Base-by-base conservation (phyloP, 768 basidiomycete species). In the Hericium alpestre region DNA sequence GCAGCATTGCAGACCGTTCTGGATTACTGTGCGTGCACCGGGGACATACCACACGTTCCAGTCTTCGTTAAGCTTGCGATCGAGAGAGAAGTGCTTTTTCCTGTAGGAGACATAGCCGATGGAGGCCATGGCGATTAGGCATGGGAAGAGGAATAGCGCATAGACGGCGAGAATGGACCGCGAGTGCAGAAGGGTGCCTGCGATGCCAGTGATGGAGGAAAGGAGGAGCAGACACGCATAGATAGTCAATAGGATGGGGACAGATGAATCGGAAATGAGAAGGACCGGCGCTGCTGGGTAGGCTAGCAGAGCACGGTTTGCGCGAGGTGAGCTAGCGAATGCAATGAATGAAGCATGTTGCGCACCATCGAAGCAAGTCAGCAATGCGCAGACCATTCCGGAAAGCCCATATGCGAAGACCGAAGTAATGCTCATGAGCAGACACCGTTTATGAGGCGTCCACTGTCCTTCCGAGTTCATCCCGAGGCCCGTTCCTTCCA, bases 91-190 rank as follows among this genome's bases (percentile, higher is more conserved):
- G 0, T 77, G 71, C 51, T 72, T 25, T 72, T 38, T 78, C 61
- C 82, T 81, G 70, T 86, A 87, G 18, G 78, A 70, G n/a, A 74
- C 72, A 64, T 87, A 87, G 32, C 83, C 84, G 56, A 86, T 73
- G 5, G 79, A 74, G 59, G 82, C 74, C 54, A 87, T 65, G 4
- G 80, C n/a, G n/a, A n/a, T n/a, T n/a, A n/a, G n/a, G n/a, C n/a
- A n/a, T n/a, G 85, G 83, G 81, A 83, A 86, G 51, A 89, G 76
- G 15, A 88, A 75, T 50, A 88, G 68, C 22, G 79, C 72, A 72
- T 88, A 88, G 54, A 82, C 70, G 1, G 84, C 82, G 57, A 88
- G 76, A 57, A 86, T 75, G 1, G 82, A 81, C 4, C n/a, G n/a
- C n/a, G n/a, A n/a, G n/a, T n/a, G 81, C 59, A 88, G 76, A 58